These are phyloP conservation scores for Quercus aquifolioides DNA, from an alignment of 306 rosid species.

Conservation along the genomic window DNA sequence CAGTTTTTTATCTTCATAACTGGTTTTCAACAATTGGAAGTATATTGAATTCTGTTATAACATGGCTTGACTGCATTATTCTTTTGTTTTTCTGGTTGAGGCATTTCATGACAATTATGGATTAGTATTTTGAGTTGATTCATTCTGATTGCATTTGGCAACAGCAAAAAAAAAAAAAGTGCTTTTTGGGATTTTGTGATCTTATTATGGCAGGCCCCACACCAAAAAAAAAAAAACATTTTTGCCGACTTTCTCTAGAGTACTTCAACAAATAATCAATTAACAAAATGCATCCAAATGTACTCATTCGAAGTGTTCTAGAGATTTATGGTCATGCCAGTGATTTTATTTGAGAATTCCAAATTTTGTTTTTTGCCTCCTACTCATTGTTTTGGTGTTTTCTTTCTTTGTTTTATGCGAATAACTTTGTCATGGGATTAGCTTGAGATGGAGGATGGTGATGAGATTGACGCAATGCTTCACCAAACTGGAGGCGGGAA, in stretches of 20 bases:
- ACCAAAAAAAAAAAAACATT: too few species aligned
- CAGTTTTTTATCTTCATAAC: background rate
- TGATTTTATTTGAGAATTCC: background rate
- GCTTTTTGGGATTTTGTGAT: too few species aligned
- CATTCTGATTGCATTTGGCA: background rate
- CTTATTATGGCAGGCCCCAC: too few species aligned
- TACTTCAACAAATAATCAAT: too few species aligned
- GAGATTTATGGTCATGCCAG: background rate
- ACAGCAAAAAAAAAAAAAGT: too few species aligned
- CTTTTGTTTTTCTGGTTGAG: too few species aligned
- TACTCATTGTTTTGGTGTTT: background rate
- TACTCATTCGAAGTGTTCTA: background rate
- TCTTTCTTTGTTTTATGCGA: conserved; percentile 4
- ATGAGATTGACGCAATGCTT: conserved; percentile 53
- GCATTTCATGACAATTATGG: background rate
- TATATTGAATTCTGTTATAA: background rate
- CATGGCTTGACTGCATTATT: background rate
- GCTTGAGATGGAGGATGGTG: conserved; percentile 57
- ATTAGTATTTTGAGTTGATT: background rate
- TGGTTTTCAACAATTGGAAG: background rate
- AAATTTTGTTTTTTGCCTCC: background rate
- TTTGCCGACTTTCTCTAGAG: too few species aligned
- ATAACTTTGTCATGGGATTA: background rate
- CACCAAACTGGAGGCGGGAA: conserved; percentile 47
- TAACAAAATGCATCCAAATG: too few species aligned